phyloP scores from a whole-genome alignment of 2,329 filamentous ascomycete genomes.

The Ceratocystis harringtonii region DNA sequence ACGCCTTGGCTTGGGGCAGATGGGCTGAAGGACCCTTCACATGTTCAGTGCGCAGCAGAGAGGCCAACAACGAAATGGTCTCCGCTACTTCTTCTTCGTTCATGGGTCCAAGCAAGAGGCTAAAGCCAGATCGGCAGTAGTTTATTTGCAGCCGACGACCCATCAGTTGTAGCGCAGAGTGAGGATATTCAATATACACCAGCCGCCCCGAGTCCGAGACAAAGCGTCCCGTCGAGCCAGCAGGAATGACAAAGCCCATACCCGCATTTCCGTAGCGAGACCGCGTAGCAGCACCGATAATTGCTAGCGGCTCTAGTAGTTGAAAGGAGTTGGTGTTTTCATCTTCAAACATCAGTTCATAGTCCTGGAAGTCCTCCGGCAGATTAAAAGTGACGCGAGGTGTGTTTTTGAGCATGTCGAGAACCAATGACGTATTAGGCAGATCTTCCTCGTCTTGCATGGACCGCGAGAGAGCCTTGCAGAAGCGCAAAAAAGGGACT shows the following conservation, averaged over 20 bases:
- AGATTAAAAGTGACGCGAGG: conserved; percentile 63
- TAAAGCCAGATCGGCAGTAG: conserved; percentile 40
- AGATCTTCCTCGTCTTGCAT: conserved; percentile 18
- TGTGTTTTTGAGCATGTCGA: conserved; percentile 52
- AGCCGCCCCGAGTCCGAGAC: conserved; percentile 63
- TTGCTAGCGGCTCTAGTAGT: conserved; percentile 46
- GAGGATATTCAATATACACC: conserved; percentile 61
- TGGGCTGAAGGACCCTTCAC: conserved; percentile 24
- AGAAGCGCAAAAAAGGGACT: conserved; percentile 24
- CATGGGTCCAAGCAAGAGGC: conserved; percentile 37
- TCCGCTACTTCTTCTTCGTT: conserved; percentile 52
- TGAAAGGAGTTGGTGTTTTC: conserved; percentile 69
- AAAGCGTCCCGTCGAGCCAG: conserved; percentile 54
- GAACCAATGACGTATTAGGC: conserved; percentile 27
- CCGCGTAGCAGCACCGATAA: conserved; percentile 34
- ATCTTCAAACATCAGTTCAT: conserved; percentile 68
- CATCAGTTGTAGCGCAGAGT: conserved; percentile 67
- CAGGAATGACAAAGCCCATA: conserved; percentile 46
- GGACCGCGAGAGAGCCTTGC: conserved; percentile 24
- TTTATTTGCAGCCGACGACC: conserved; percentile 61
- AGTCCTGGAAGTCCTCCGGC: conserved; percentile 56
- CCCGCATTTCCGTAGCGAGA: conserved; percentile 24
- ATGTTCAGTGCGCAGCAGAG: conserved; percentile 44
- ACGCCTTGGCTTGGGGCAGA: conserved; percentile 14
- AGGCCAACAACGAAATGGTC: conserved; percentile 57